Conservation (phyloP, 805 yeast species). For the Metschnikowia drakensbergensis region DNA sequence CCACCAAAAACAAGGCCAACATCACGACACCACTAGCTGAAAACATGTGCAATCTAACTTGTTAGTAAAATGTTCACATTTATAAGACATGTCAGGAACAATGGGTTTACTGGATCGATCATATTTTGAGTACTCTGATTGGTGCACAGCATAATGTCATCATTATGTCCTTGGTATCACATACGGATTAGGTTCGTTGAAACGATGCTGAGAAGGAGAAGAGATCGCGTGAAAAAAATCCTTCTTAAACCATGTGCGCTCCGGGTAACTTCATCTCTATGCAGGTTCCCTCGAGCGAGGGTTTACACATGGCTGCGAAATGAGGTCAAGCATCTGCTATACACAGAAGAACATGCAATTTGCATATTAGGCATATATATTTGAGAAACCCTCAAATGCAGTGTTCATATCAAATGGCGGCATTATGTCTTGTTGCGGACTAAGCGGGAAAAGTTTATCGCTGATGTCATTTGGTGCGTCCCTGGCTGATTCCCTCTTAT, state of each 20-base stretch:
- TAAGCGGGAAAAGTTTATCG: conserved; percentile 7
- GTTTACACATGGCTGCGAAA: conserved; percentile 1
- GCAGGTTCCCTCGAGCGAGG: background rate
- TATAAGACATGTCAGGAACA: conserved; percentile 34
- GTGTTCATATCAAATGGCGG: conserved; percentile 1
- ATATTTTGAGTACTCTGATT: conserved; percentile 46
- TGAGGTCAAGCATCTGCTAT: background rate
- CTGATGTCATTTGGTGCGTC: conserved; percentile 2
- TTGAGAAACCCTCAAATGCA: conserved; percentile 3
- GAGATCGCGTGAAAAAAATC: background rate
- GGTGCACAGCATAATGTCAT: conserved; percentile 52
- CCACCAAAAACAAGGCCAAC: no score
- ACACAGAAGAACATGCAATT: background rate
- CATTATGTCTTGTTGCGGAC: conserved; percentile 4
- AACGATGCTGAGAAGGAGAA: background rate
- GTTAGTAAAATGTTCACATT: conserved; percentile 7
- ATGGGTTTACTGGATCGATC: conserved; percentile 47
- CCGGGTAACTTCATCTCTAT: conserved; percentile 8
- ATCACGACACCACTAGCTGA: no score
- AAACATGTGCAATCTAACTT: background rate
- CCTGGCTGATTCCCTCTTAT: background rate
- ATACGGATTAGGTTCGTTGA: conserved; percentile 10
- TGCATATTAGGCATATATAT: background rate
- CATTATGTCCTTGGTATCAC: conserved; percentile 23
- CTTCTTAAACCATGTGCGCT: background rate